Evolutionary conservation across 495 filamentous ascomycete genomes (phyloP), one percentile per base, ranked within the genome.

Genomic region (Friedmanniomyces endolithicus): DNA sequence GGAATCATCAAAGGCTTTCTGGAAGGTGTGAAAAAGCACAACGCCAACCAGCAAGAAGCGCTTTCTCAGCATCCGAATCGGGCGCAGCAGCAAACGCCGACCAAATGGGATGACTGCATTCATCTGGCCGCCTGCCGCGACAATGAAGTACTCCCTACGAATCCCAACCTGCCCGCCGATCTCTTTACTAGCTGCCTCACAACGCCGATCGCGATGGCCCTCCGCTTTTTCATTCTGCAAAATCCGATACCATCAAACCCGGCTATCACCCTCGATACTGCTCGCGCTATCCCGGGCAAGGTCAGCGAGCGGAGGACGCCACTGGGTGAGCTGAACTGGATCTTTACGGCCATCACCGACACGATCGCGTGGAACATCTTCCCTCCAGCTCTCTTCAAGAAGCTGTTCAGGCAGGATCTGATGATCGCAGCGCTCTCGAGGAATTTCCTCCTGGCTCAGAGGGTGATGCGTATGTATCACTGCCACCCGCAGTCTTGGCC

Each of bases 351-450:
- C 14, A 96, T 99, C 54, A 99, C 92, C 1, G 92, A 99, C 67
- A 97, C 92, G 0, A 99, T 99, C 64, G 92, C 92, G 7, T 99
- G 92, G 92, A 97, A 95, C 46, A 88, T 84, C 3, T 71, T 99
- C 11, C 86, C 88, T 9, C 82, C 89, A 2, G 79, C 87, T 16
- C 71, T 95, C 17, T 99, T 99, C 70, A 90, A 94, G 71, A 94
- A 94, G 63, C 85, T 96, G 48, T 99, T 97, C 66, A 74, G 92
- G 11, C 92, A 99, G 64, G 92, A 99, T 66, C 74, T 99, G n/a
- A 97, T 99, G 92, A 92, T 97, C 27, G 92, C 92, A 14, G 92
- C 92, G 14, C 75, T 99, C 0, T 99, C 97, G 67, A 78, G 92
- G 31, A 97, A 97, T 65, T 99, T 96, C 63, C 75, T 99, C 8